A percentile compares a stretch with the other conserved stretches of the same genome.
These are phyloP conservation scores for Solidago caesia DNA, from an alignment of 129 eudicot species.

Conservation along the genomic window DNA sequence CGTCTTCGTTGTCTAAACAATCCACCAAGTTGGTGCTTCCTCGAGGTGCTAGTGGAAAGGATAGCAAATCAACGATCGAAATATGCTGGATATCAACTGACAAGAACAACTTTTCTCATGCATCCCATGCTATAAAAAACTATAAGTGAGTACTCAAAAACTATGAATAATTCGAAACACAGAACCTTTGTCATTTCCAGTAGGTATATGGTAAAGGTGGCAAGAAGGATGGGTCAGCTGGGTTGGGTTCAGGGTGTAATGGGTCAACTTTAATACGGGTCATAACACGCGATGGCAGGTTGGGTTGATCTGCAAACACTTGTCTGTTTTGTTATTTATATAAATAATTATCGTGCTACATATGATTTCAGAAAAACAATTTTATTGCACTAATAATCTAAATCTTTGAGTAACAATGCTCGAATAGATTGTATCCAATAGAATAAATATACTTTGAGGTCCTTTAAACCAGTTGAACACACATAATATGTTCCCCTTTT, in stretches of 20 bases:
- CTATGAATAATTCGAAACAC: neutral
- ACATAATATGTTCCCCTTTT: neutral
- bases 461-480: neutral
- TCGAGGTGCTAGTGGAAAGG: slow-evolving; percentile 22
- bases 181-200: neutral
- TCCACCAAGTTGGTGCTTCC: slow-evolving; percentile 30
- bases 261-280: neutral
- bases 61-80: slow-evolving; percentile 51
- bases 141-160: slow-evolving; percentile 49
- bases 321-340: neutral
- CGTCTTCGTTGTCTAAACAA: slow-evolving; percentile 42
- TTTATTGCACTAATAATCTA: neutral
- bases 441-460: neutral
- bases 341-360: neutral
- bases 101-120: slow-evolving; percentile 61
- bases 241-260: neutral
- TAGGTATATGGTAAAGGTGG: slow-evolving; percentile 3
- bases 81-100: slow-evolving; percentile 74
- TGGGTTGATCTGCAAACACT: neutral
- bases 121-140: slow-evolving; percentile 71
- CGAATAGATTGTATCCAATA: no score
- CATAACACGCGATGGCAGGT: neutral
- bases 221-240: neutral
- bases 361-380: neutral
- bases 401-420: neutral